Evolutionary conservation across 192 early-diverging fungal species (phyloP), one percentile per base, ranked within the genome.

Genomic region (Backusella luteola): DNA sequence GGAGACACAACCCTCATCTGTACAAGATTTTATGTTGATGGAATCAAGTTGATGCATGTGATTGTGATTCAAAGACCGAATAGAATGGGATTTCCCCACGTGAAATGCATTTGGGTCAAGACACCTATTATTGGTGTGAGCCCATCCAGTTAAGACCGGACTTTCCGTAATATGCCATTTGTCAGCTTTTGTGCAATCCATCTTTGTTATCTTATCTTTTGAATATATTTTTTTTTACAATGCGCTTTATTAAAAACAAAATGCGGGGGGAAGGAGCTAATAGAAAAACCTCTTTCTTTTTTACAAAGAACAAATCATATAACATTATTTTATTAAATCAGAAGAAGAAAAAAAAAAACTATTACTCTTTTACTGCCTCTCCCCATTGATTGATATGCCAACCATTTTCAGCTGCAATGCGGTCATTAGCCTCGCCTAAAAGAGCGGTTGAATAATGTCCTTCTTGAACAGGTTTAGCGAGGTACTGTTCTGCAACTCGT

Each of bases 401-500:
- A 15, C 77, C 73, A 59, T 69, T 38, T 11, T 59, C 36, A 14
- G 44, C 68, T 15, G 63, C 52, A 52, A 79, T 74, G 35, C 73
- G 73, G 46, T 79, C 77, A 38, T 36, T 79, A 1, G 66, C n/a
- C 42, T 79, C 77, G 19, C 83, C 85, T 67, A 86, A 76, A 34
- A 86, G 71, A 71, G 85, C 75, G 21, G 84, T 67, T 19, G 85
- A 87, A 74, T 73, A 86, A n/a, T 68, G 71, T 14, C 67, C 14
- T 56, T 81, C 63, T 21, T n/a, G 21, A 9, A 66, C 74, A 34
- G 59, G 8, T 17, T 67, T 29, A 26, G 29, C 36, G 6, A 75
- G 63, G 32, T 75, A 75, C 34, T 42, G 32, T 15, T 83, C 73
- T 1, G 95, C 96, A 4, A 86, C 95, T 9, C 90, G 81, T 78